Base-by-base conservation (phyloP, 2,329 filamentous ascomycete genomes). In the Septoria petroselini region DNA sequence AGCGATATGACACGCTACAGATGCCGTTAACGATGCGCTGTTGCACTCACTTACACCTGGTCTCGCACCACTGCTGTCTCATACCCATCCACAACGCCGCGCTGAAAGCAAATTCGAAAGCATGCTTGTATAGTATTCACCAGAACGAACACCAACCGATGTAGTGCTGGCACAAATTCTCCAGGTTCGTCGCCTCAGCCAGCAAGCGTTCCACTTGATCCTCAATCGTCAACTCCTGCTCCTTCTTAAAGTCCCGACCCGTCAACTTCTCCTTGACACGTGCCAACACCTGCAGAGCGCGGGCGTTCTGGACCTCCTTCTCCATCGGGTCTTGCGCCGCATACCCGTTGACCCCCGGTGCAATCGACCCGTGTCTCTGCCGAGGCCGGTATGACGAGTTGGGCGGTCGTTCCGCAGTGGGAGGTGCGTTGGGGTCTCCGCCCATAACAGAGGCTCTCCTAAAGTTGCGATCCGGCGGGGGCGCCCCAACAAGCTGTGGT, bases 61-160 rank as follows among this genome's bases (percentile, higher is more conserved):
- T 27, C 23, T 27, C 23, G 23, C 23, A 27, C 9, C 23, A 5
- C 23, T 27, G n/a, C n/a, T 27, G 23, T 9, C 9, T 27, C 5
- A 27, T 27, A 9, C 23, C 23, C 23, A 27, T 27, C 23, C 9
- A 5, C 23, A 27, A 27, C 23, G 5, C 23, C 23, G 5, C 23
- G 23, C 23, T 27, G 23, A 27, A 27, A 27, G 23, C 23, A 27
- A 27, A 27, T 9, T 27, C 23, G 23, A 27, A 27, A 27, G 23
- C 23, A 27, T 9, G 9, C 23, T 27, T 41, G 12, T n/a, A n/a
- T n/a, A n/a, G n/a, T n/a, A n/a, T 29, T 42, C 17, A 97, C 91
- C 91, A 97, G 78, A 96, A 97, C 71, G 88, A 94, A 73, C 91
- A 97, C 91, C 91, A 97, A 57, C 93, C 93, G 62, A 97, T 95